Conservation (phyloP, 2,329 filamentous ascomycete species). For the Lachnellula cervina region DNA sequence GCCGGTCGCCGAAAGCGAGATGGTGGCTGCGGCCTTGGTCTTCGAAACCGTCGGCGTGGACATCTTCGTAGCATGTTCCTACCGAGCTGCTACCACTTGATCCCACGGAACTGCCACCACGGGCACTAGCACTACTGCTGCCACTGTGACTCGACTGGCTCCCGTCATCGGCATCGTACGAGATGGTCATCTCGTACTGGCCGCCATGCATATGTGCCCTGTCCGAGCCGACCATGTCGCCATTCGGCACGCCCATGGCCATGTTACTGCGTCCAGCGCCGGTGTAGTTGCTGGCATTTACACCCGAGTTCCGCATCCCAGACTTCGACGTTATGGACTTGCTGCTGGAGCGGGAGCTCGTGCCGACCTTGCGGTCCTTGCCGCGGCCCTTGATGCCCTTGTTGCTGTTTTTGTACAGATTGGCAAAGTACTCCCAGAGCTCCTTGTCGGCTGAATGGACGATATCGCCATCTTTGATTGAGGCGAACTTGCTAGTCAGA, state of each 20-base stretch:
- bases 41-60: slow-evolving; percentile 22
- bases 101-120: slow-evolving; percentile 1
- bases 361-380: slow-evolving; percentile 66
- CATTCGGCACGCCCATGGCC: slow-evolving; percentile 4
- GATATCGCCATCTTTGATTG: slow-evolving; percentile 53
- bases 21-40: slow-evolving; percentile 22
- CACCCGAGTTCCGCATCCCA: slow-evolving; percentile 9
- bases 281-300: slow-evolving; percentile 5
- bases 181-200: slow-evolving; percentile 36
- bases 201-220: slow-evolving; percentile 3
- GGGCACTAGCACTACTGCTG: slow-evolving; percentile 29
- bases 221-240: slow-evolving; percentile 16
- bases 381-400: slow-evolving; percentile 97
- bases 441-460: slow-evolving; percentile 67
- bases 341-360: not conserved
- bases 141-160: slow-evolving; percentile 30
- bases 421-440: slow-evolving; percentile 77
- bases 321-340: slow-evolving; percentile 2
- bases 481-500: slow-evolving; percentile 67
- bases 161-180: slow-evolving; percentile 42
- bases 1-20: slow-evolving; percentile 40
- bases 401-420: slow-evolving; percentile 95
- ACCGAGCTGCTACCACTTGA: slow-evolving; percentile 17
- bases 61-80: slow-evolving; percentile 42
- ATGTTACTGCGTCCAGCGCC: slow-evolving; percentile 18